Base-by-base conservation (phyloP, 768 basidiomycete species). In the Boletellus emodensis region DNA sequence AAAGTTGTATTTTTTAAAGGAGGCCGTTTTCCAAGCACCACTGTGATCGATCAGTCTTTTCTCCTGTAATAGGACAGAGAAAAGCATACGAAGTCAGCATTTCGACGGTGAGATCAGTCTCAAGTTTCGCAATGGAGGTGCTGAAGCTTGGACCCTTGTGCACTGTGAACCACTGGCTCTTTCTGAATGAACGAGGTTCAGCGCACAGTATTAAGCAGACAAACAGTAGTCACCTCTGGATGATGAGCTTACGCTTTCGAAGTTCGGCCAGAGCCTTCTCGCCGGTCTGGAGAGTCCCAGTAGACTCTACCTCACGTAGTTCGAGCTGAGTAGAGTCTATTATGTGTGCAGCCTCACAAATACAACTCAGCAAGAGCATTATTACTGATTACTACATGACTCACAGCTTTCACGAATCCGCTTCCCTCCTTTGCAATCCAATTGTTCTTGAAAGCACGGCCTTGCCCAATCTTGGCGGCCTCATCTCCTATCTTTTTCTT, bases 1-100 rank as follows among this genome's bases (percentile, higher is more conserved):
- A 60, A 98, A 98, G 72, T 99, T 99, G 73, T 98, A 99, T 68
- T 94, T 94, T 68, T 99, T 99, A 80, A 90, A 99, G 9, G 78
- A 79, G 1, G 95, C 80, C 0, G 83, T 85, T 70, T 96, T 94
- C 96, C 96, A 98, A 15, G 90, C 74, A 7, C 94, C 96, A 35
- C 95, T 98, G 60, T 6, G 17, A 14, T 34, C 20, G 26, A 46
- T 57, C 49, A 55, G 53, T 26, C 6, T 22, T 33, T 10, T 28
- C 35, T 40, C 22, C 4, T 17, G 40, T 48, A 39, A 8, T 1
- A 37, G 33, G 33, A 8, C 4, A 39, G 34, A 34, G 36, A 0
- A 32, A 35, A 30, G 20, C 89, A 39, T 61, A 97, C 95, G 90
- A 90, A 46, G 83, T 77, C 20, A 99, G 73, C 89, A 98, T 95